A percentile compares a stretch with the other conserved stretches of the same genome.
Evolutionary conservation across 108 stramenopile species (phyloP).

Genomic region (Schizochytrium sp.): DNA sequence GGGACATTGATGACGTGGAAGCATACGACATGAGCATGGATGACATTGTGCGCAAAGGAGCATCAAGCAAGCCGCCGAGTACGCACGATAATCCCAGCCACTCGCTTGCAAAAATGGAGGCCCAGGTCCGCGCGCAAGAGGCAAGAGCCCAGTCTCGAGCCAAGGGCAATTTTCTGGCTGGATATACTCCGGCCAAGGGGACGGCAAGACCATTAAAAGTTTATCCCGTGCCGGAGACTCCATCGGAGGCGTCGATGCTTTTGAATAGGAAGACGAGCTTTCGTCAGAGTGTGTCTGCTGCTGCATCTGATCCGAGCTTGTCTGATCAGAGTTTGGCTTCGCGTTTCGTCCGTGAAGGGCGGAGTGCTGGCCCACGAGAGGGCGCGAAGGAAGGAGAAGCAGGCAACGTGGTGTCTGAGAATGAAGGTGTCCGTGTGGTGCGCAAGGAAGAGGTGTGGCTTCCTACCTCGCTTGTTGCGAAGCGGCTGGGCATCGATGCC

Average conservation of each 20-base stretch:
- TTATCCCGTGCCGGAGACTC: not conserved
- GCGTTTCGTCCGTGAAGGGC: too few species aligned
- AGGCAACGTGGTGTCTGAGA: too few species aligned
- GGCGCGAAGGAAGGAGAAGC: too few species aligned
- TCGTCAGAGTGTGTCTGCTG: too few species aligned
- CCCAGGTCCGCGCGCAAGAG: not conserved
- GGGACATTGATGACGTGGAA: not conserved
- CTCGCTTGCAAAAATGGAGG: not conserved
- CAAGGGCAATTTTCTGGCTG: not conserved
- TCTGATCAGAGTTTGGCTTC: too few species aligned
- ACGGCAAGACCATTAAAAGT: not conserved
- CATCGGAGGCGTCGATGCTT: not conserved
- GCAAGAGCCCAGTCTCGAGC: not conserved
- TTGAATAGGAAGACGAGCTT: too few species aligned
- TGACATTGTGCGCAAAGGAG: not conserved
- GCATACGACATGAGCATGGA: not conserved
- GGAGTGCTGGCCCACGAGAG: too few species aligned
- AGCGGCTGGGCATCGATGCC: too few species aligned
- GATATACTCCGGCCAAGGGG: not conserved
- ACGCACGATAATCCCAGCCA: not conserved
- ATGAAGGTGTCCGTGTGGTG: too few species aligned
- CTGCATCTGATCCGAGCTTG: too few species aligned
- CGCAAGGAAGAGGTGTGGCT: too few species aligned
- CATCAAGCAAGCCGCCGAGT: not conserved
- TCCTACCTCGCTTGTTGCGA: too few species aligned